Conservation (phyloP, 169 alveolate species). For the Cryptosporidium meleagridis region DNA sequence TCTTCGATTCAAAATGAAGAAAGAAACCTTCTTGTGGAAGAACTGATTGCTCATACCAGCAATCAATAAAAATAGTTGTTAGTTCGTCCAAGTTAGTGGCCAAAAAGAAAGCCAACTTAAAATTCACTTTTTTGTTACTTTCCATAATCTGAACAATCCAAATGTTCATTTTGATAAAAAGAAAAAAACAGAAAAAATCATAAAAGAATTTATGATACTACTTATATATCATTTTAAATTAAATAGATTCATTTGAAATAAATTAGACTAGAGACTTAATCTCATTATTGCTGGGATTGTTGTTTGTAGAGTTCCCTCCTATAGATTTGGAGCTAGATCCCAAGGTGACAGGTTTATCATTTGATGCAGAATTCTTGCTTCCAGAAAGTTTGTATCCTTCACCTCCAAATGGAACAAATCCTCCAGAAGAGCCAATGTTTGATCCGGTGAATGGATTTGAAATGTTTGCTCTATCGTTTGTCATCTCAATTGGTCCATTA, state of each 20-base stretch:
- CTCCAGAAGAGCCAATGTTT: conserved; percentile 20
- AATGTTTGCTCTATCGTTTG: background rate
- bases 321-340: conserved; percentile 22
- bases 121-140: background rate
- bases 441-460: background rate
- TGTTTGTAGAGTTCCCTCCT: background rate
- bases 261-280: conserved; percentile 30
- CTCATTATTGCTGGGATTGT: background rate
- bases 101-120: background rate
- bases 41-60: conserved; percentile 9
- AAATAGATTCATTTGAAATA: background rate
- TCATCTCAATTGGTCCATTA: conserved; percentile 17
- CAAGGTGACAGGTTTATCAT: conserved; percentile 18
- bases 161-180: no score
- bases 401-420: conserved; percentile 74
- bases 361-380: background rate
- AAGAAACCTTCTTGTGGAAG: conserved; percentile 16
- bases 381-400: conserved; percentile 66
- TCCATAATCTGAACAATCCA: background rate
- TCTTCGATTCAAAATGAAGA: conserved; percentile 32
- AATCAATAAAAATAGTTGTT: background rate
- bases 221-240: conserved; percentile 3
- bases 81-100: conserved; percentile 4
- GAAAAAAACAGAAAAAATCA: background rate
- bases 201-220: background rate